Base-by-base conservation (phyloP, 345 rosid genomes). In the Citrus inodora region DNA sequence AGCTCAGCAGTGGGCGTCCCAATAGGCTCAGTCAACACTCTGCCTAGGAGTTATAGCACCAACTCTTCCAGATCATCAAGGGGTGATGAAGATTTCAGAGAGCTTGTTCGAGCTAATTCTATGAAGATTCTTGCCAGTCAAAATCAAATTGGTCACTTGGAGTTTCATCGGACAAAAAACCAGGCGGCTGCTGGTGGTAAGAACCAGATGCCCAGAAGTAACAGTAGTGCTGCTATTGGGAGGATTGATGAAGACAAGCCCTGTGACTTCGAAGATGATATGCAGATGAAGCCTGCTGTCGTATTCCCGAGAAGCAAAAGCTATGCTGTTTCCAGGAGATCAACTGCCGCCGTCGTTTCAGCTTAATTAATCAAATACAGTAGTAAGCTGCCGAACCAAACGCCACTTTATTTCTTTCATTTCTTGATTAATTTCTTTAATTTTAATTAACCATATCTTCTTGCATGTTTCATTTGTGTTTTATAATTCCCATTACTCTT, bases 181-280 rank as follows among this genome's bases (percentile, higher is more conserved):
- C 60, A 28, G 67, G 25, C 72, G 46, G 70, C 62, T 7, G 71
- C 38, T 4, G 7, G 38, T 5, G 70, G 59, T 38, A 58, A 53
- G 10, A 70, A 60, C 27, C 82, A 74, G 24, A 77, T 82, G 83
- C 80, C 79, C 2, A 84, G 91, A 74, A 88, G 87, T 78, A 56
- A 19, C 3, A 87, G 86, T 77, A 86, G 51, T 46, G 51, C 81
- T 46, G 85, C 77, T 7, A 85, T 93, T 59, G 97, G 92, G 79
- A 87, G 89, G 83, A 94, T 94, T 37, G 98, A 94, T 72, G 98
- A 94, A 78, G 98, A 94, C 30, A 77, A 80, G 71, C 67, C 87
- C 19, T 88, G 88, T 68, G 88, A 88, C 11, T 91, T 94, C 74
- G 89, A 76, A 13, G 91, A 82, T 27, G 86, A 86, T 51, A 7